A percentile compares a stretch with the other conserved stretches of the same genome.
Evolutionary conservation across 2,329 filamentous ascomycete genomes (phyloP).

Genomic region (Cytospora piceicola): DNA sequence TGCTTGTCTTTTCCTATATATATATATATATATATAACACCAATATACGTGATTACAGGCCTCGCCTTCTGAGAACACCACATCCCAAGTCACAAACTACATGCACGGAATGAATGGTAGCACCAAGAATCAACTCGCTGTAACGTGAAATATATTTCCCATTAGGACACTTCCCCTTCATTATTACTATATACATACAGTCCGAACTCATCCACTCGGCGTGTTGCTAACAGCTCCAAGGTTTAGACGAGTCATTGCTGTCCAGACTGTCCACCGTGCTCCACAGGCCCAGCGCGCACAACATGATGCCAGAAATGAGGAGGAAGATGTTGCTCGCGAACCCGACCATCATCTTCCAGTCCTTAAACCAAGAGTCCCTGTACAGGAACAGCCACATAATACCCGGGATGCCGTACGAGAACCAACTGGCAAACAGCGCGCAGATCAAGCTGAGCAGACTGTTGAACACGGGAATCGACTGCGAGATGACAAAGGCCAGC

Average conservation of each 20-base stretch:
- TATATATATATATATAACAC: no score
- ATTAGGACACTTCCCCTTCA: not conserved
- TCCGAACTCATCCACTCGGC: not conserved
- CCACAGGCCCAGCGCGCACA: slow-evolving; percentile 47
- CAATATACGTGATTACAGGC: no score
- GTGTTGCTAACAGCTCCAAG: slow-evolving; percentile 41
- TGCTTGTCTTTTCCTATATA: no score
- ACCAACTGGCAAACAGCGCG: slow-evolving; percentile 69
- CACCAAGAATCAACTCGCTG: not conserved
- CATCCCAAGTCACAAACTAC: no score
- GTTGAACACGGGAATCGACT: slow-evolving; percentile 71
- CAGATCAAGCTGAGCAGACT: slow-evolving; percentile 66
- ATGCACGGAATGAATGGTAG: no score
- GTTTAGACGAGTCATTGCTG: slow-evolving; percentile 37
- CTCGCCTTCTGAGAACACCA: no score
- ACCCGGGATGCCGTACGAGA: slow-evolving; percentile 57
- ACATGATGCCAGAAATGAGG: slow-evolving; percentile 40
- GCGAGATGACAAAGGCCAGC: slow-evolving; percentile 68
- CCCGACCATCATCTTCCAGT: slow-evolving; percentile 38
- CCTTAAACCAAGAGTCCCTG: slow-evolving; percentile 45
- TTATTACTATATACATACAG: not conserved
- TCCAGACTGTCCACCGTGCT: slow-evolving; percentile 44
- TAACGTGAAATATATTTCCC: not conserved
- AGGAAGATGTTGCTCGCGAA: slow-evolving; percentile 41
- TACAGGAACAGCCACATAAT: slow-evolving; percentile 55